Conservation (phyloP, 2,329 filamentous ascomycete species). For the Sporothrix luriei region DNA sequence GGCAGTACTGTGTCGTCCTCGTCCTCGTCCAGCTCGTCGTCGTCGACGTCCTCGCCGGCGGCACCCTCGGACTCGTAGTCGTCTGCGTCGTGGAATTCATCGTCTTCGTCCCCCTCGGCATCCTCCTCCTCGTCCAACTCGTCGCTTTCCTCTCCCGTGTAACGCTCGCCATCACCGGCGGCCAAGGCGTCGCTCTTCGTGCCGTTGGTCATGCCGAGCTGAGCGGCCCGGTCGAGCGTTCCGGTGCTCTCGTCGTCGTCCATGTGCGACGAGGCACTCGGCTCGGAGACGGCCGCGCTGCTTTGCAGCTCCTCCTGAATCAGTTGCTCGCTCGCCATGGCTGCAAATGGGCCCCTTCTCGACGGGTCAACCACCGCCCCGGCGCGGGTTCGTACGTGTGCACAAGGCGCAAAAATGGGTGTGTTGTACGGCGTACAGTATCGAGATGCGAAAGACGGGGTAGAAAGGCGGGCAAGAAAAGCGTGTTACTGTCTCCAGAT, state of each 20-base stretch:
- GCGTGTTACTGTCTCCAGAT: slow-evolving; percentile 20
- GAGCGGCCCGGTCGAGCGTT: slow-evolving; percentile 36
- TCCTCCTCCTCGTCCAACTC: slow-evolving; percentile 39
- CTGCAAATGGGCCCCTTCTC: background rate
- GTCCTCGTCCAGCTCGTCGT: slow-evolving; percentile 42
- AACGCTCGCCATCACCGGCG: slow-evolving; percentile 50
- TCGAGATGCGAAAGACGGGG: background rate
- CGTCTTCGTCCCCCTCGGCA: slow-evolving; percentile 42
- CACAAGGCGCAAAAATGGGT: slow-evolving; percentile 22
- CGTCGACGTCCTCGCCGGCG: slow-evolving; percentile 40
- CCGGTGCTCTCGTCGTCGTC: slow-evolving; percentile 44
- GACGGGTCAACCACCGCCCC: slow-evolving; percentile 15
- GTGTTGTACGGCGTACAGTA: background rate
- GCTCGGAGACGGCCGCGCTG: slow-evolving; percentile 56
- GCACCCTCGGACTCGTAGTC: slow-evolving; percentile 40
- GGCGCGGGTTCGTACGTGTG: background rate
- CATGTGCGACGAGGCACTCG: slow-evolving; percentile 40
- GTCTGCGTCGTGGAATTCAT: slow-evolving; percentile 43
- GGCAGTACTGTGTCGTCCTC: slow-evolving; percentile 33
- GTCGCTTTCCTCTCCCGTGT: slow-evolving; percentile 41
- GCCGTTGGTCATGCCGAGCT: slow-evolving; percentile 40
- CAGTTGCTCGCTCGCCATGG: slow-evolving; percentile 56
- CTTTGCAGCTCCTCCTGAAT: slow-evolving; percentile 63
- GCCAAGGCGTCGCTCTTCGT: slow-evolving; percentile 45
- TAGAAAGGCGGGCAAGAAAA: background rate